Base-by-base conservation (phyloP, 1,139 yeast species). In the Zygosaccharomyces sapae region DNA sequence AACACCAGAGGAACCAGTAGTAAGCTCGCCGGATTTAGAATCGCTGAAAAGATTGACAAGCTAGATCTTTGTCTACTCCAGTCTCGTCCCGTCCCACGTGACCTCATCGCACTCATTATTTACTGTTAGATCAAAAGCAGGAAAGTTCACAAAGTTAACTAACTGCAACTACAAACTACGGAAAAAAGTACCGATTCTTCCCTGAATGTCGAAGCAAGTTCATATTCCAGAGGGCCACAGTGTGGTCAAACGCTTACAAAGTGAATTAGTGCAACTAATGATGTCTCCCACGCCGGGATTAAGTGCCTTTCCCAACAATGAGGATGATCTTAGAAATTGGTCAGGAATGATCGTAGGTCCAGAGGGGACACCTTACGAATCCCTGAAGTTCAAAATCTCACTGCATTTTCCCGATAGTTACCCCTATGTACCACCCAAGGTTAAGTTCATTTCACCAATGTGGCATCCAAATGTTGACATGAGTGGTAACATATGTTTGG, bases 401-500 rank as follows among this genome's bases (percentile, higher is more conserved):
- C 67, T 80, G 53, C 70, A 71, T 40, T 80, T 81, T 68, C 83
- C 85, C 30, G 71, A 75, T 41, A 74, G 76, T 60, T 81, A 81
- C 58, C 86, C 86, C 5, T 81, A 75, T 61, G 67, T 71, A 35
- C 81, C 86, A 18, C 86, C 86, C 33, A 72, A 70, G 51, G 74
- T 83, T 58, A 75, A 73, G 55, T 83, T 83, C 66, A 72, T 74
- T 36, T 74, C 83, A 41, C 83, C 83, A 48, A 81, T 82, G 72
- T 81, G 81, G 73, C 89, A 83, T 58, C 89, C 89, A 48, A 83
- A 83, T 62, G 81, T 82, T 54, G 83, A 81, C 59, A 73, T 78
- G 69, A 70, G 76, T 51, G 88, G 88, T 39, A 78, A 80, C 62
- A 86, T 86, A 64, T 86, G 95, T 72, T 76, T 85, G 62, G 94